These are phyloP conservation scores for Monosporascus sp. DNA, from an alignment of 2,329 filamentous ascomycete species.

Conservation along the genomic window DNA sequence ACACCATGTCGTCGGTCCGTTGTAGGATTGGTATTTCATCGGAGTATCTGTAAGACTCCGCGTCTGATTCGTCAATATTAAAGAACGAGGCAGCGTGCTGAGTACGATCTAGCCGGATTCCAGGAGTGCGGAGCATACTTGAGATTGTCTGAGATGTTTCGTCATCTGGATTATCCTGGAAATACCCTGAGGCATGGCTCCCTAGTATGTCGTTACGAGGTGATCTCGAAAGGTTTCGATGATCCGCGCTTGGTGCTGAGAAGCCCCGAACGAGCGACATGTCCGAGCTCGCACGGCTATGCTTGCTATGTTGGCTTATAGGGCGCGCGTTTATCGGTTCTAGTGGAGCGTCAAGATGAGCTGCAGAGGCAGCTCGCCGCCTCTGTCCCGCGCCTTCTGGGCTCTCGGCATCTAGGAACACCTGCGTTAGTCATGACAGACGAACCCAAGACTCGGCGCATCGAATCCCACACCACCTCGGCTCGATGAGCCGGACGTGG, in stretches of 20 bases:
- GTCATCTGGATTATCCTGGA: conserved; percentile 40
- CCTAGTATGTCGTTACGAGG: conserved; percentile 42
- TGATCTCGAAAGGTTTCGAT: conserved; percentile 38
- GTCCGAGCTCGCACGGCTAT: conserved; percentile 68
- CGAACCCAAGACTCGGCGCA: not conserved
- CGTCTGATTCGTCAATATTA: conserved; percentile 66
- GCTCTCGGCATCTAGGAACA: conserved; percentile 25
- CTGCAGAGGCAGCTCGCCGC: conserved; percentile 56
- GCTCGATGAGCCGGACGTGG: not conserved
- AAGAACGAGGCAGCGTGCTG: conserved; percentile 50
- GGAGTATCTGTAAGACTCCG: conserved; percentile 59
- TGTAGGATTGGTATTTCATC: conserved; percentile 65
- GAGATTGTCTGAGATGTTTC: conserved; percentile 41
- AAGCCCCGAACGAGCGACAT: conserved; percentile 55
- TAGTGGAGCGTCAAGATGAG: conserved; percentile 52
- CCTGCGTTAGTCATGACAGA: conserved; percentile 2
- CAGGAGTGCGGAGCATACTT: conserved; percentile 45
- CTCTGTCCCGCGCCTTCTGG: conserved; percentile 40
- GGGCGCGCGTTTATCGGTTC: conserved; percentile 47
- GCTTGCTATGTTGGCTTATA: conserved; percentile 57
- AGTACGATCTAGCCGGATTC: conserved; percentile 46
- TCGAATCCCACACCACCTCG: not conserved
- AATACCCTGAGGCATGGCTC: conserved; percentile 24
- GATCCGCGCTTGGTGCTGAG: conserved; percentile 39
- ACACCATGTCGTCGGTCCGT: conserved; percentile 58